Evolutionary conservation across 345 rosid species (phyloP).

Genomic region (Eucalyptus erythrocorys): DNA sequence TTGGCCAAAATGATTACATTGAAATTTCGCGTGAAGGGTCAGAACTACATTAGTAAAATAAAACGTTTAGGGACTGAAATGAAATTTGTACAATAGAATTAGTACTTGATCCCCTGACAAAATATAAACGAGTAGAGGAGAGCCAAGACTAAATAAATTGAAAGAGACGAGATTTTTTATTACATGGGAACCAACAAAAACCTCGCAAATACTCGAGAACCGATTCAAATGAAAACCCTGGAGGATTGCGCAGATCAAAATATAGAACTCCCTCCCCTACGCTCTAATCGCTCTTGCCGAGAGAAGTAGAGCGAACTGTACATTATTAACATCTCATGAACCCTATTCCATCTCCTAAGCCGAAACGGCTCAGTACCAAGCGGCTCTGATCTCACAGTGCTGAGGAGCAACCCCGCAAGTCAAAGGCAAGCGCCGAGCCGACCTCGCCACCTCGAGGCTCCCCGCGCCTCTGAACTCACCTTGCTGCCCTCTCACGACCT

Average conservation of each 20-base stretch:
- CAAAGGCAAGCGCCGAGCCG: not conserved
- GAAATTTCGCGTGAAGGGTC: accelerated
- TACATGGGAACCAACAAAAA: not conserved
- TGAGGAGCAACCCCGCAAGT: not conserved
- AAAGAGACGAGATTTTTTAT: not conserved
- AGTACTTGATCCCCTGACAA: not conserved
- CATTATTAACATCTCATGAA: not conserved
- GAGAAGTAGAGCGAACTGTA: not conserved
- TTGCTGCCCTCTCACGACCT: not conserved
- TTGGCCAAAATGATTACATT: accelerated
- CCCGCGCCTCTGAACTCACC: not conserved
- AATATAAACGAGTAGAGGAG: not conserved
- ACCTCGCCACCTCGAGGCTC: not conserved
- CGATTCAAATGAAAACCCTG: not conserved
- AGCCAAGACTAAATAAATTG: not conserved
- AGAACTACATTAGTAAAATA: accelerated
- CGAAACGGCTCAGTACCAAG: not conserved
- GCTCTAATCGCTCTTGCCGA: not conserved
- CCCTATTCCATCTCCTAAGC: not conserved
- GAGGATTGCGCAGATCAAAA: not conserved
- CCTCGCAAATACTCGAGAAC: not conserved
- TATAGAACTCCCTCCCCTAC: not conserved
- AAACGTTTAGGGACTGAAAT: not conserved
- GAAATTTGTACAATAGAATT: not conserved
- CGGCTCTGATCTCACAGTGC: not conserved